Evolutionary conservation across 179 eudicot species (phyloP).

Genomic region (Monotropa hypopitys): DNA sequence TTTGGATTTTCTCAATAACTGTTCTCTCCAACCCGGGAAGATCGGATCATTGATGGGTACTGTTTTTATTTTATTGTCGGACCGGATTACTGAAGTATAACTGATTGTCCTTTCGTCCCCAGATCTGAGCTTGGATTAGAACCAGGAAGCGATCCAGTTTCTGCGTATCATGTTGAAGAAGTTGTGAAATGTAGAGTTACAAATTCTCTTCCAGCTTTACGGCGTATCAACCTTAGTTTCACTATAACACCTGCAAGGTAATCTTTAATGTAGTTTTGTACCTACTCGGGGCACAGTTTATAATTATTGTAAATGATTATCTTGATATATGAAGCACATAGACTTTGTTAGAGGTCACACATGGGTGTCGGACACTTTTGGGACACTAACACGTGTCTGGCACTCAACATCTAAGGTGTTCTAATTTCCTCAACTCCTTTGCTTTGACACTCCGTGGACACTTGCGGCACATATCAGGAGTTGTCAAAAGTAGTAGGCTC

Average conservation of each 20-base stretch:
- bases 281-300: not conserved
- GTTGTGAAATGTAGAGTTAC: conserved; percentile 94
- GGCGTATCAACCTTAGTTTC: conserved; percentile 75
- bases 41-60: not conserved
- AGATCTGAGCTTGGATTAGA: conserved; percentile 93
- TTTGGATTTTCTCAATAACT: not conserved
- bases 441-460: not conserved
- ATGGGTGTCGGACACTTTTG: not conserved
- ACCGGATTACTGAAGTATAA: not conserved
- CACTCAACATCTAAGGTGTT: not conserved
- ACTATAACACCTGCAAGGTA: conserved; percentile 49
- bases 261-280: not conserved
- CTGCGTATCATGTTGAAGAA: conserved; percentile 83
- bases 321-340: not conserved
- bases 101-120: conserved; percentile 10
- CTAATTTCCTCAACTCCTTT: not conserved
- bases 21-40: not conserved
- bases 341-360: not conserved
- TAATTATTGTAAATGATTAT: not conserved
- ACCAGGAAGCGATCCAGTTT: conserved; percentile 51
- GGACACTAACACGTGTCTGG: not conserved
- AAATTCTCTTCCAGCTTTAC: conserved; percentile 56
- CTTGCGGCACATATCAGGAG: not conserved
- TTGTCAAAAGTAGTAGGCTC: not conserved
- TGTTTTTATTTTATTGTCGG: not conserved